Evolutionary conservation across 148 eudicot genomes (phyloP), one percentile per base, ranked within the genome.

Genomic region (Rhododendron ovatum): DNA sequence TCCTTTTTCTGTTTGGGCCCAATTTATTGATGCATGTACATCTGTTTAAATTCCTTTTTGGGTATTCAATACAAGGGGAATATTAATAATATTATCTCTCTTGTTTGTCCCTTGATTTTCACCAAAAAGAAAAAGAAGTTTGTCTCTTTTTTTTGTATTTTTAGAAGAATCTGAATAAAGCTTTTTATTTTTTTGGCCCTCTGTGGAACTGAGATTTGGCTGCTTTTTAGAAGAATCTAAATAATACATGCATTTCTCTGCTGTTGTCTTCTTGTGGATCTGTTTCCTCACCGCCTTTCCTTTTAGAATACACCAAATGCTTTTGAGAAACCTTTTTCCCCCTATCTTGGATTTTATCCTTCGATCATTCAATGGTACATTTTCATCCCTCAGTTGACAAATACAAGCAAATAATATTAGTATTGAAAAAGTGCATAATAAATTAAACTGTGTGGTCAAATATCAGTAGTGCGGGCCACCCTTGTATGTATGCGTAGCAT

Each of bases 11-110:
- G 76, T 37, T 17, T 83, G n/a, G 22, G 0, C 26, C 39, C 61
- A 77, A 65, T 48, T 50, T 86, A 22, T 53, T 81, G 82, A 51
- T 78, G 30, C 30, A 30, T 30, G 47, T 9, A 78, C 1, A 7
- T 87, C 35, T 86, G 59, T 82, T 55, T 20, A 18, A 5, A 20
- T 69, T 47, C 7, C 37, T 80, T 85, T 50, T 81, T 45, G 82
- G 76, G 90, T 30, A 30, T 30, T 30, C 30, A 30, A 30, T 30
- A 30, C 30, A 30, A 30, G 30, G 82, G 76, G 90, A 86, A 91
- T 89, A 90, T 79, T 84, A 83, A 84, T 89, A 88, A 71, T 61
- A 51, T 74, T 13, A 35, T 88, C 41, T 22, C 39, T 47, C 7
- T 28, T 43, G 74, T 83, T 84, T 85, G 63, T n/a, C 50, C 2